Base-by-base conservation (phyloP, 1,284 basidiomycete genomes). In the Ustilago esculenta region DNA sequence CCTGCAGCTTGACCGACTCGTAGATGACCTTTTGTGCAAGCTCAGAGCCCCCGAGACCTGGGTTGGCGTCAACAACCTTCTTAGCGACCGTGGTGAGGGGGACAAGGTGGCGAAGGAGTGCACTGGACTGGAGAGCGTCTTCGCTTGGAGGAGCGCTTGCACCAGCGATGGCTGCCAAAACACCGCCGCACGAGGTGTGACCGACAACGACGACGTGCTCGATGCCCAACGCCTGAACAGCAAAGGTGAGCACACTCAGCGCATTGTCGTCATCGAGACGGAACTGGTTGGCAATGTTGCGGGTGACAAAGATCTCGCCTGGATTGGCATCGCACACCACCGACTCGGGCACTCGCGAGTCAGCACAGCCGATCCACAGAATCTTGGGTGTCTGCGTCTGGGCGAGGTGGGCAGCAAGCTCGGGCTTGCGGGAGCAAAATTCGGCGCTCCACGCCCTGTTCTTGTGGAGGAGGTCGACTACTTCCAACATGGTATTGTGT, bases 161-260 rank as follows among this genome's bases (percentile, higher is more conserved):
- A 8, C 69, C 73, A 15, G 73, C 66, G 52, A 83, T 72, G 4
- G 82, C 82, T 1, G 83, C 83, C 18, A 52, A 56, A 34, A 84
- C 81, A 49, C 83, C 83, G 27, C 83, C 83, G 61, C 83, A 84
- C 30, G 75, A 76, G 1, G 81, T 83, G 75, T 83, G 82, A 15
- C 82, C 82, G 43, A 79, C 67, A 9, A 94, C 84, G 56, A 92
- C 85, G 65, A 94, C 90, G 84, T 97, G 90, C 82, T 91, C 86
- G 36, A 94, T 90, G 54, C 90, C 89, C 56, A 96, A 85, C 71
- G 87, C 84, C 68, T 87, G 86, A 34, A 97, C 85, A 8, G 91
- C 94, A 82, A 90, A 97, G 8, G 88, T 85, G 61, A 98, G 86
- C 2, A 92, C 90, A 1, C 92, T 87, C 44, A 88, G 85, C 1